Evolutionary conservation across 257 asterid genomes (phyloP).

Genomic region (Solanum medicagineum): DNA sequence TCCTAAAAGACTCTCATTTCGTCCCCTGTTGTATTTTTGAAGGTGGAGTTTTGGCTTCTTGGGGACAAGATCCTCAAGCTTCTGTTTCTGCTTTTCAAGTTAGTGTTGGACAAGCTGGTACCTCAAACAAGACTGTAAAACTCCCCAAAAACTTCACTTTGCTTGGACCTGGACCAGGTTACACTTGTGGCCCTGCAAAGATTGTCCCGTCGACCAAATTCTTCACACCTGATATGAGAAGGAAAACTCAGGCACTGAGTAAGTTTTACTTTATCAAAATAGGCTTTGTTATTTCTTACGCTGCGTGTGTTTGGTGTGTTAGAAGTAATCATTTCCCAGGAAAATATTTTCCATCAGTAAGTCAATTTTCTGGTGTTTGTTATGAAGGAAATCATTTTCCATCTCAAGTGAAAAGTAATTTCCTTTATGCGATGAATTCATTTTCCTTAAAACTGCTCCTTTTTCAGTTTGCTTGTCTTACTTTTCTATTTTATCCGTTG

Average conservation of each 20-base stretch:
- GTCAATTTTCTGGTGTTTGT: neutral
- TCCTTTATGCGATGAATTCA: neutral
- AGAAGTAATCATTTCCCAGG: neutral
- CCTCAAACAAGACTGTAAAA: conserved; percentile 56
- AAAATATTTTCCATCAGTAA: neutral
- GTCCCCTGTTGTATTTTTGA: neutral
- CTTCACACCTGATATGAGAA: conserved; percentile 50
- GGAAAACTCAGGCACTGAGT: conserved; percentile 64
- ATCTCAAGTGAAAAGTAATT: neutral
- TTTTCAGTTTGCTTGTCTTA: no score
- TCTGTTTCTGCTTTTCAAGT: conserved; percentile 45
- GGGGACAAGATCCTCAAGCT: conserved; percentile 54
- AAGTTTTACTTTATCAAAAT: conserved; percentile 1
- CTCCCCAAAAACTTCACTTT: conserved; percentile 62
- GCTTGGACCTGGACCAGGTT: conserved; percentile 60
- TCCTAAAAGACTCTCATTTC: neutral
- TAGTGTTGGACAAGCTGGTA: conserved; percentile 71
- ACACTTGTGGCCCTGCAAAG: conserved; percentile 72
- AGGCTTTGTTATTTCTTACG: neutral
- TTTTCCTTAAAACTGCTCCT: neutral
- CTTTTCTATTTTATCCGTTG: no score
- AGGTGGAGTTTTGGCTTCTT: conserved; percentile 38
- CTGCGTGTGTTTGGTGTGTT: neutral
- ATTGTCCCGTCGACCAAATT: conserved; percentile 49
- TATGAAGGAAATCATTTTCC: neutral